Base-by-base conservation (phyloP, 345 rosid genomes). In the Camelina sativa region DNA sequence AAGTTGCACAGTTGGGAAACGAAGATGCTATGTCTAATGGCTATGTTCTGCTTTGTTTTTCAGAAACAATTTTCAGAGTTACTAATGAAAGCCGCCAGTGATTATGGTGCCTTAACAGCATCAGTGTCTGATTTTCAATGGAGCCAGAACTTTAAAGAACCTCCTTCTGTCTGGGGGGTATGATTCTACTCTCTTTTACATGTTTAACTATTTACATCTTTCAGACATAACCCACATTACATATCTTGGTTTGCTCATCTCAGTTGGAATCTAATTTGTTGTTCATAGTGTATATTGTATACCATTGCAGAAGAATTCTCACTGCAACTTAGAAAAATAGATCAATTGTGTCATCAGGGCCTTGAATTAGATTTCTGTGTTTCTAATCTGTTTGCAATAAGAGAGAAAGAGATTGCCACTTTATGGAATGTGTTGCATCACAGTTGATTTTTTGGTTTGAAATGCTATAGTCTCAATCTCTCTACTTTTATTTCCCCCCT, bases 151-250 rank as follows among this genome's bases (percentile, higher is more conserved):
- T 96, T 96, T 75, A 96, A 87, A 85, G 99, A 96, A 76, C 83
- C 98, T 81, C 99, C 97, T 76, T 79, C 97, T 50, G 92, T 92
- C 69, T 91, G 99, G 99, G 98, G 97, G 88, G 99, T 92, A 96
- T 20, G 73, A 4, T 38, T 44, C n/a, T 57, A 28, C 47, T 47
- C 62, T 47, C 55, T 23, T 64, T 65, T 55, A 25, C 55, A 55
- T 57, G 82, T 50, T 35, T 17, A 55, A 22, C 15, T 47, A 40
- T 65, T 56, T 34, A 35, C 41, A 60, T 61, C 47, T 53, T 34
- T 43, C 25, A 52, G 25, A 37, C 47, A 34, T 44, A 44, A 55
- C 13, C 19, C 44, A 44, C 10, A 62, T 59, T 63, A 51, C 69
- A 11, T 62, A 15, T 4, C 4, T 32, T 40, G 54, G 34, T 15